Base-by-base conservation (phyloP, 2,329 filamentous ascomycete genomes). In the Fusarium sp. region DNA sequence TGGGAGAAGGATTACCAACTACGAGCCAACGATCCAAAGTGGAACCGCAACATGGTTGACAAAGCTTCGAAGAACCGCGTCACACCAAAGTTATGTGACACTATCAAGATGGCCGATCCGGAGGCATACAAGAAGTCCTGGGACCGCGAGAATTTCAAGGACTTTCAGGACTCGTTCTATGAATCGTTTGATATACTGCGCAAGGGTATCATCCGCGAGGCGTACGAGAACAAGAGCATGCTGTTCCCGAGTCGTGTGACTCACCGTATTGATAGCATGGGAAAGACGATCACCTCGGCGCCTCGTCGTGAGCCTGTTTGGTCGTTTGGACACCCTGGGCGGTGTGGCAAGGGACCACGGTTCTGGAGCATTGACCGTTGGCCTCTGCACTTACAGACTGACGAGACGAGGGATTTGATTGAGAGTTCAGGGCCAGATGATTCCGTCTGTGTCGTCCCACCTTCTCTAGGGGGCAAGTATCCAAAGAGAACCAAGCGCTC, bases 341-440 rank as follows among this genome's bases (percentile, higher is more conserved):
- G 69, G 6, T 74, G 69, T 24, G 64, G 29, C 35, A 65, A 55
- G 9, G 72, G 56, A 57, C 73, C 60, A 53, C 70, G 75, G 7
- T 88, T 82, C 75, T 89, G 87, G 79, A 77, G 80, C 70, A 77
- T 89, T 51, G 80, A 85, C 74, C 83, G 86, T 42, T 89, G 87
- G 87, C 87, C 87, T 38, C 49, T 84, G 22, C 74, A 83, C 29
- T 75, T 84, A 61, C 84, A 87, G 71, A 78, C 68, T 8, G 59
- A 77, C 27, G 72, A 76, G 24, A 77, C 70, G n/a, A 79, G 80
- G 59, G 65, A 75, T 14, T 59, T 71, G 20, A 81, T 86, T 63
- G 38, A 62, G 22, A 53, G 31, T 17, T 62, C 67, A 20, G 69
- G 71, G 2, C 55, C 49, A 69, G 20, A 56, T 44, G 20, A 46